Evolutionary conservation across 768 basidiomycete species (phyloP).

Genomic region (Mycena rebaudengoi): DNA sequence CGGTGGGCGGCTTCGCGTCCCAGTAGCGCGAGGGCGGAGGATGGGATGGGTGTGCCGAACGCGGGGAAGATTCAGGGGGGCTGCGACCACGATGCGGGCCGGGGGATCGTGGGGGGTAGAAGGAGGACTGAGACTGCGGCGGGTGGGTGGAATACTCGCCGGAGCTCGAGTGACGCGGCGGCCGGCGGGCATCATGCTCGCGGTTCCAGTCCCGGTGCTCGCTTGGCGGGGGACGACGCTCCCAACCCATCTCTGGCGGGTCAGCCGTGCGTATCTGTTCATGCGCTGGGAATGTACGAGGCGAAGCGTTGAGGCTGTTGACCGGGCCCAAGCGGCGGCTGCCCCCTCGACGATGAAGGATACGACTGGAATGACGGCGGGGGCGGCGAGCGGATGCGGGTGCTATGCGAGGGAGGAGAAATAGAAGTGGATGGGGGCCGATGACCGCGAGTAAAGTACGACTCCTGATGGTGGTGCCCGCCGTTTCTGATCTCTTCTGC

Average conservation of each 20-base stretch:
- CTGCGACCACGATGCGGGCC: conserved; percentile 51
- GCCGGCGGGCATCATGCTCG: conserved; percentile 50
- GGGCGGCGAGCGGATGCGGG: conserved; percentile 61
- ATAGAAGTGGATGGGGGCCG: conserved; percentile 66
- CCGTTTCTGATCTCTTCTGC: conserved; percentile 60
- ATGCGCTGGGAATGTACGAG: conserved; percentile 60
- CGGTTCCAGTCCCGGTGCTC: conserved; percentile 26
- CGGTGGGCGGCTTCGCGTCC: conserved; percentile 65
- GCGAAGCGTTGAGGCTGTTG: conserved; percentile 68
- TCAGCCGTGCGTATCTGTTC: conserved; percentile 59
- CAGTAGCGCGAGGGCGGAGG: conserved; percentile 54
- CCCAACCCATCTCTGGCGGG: conserved; percentile 62
- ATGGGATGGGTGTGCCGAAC: conserved; percentile 53
- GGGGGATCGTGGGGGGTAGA: conserved; percentile 54
- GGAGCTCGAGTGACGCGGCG: conserved; percentile 42
- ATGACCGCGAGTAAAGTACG: conserved; percentile 62
- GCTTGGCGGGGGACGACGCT: conserved; percentile 58
- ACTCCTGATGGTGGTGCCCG: conserved; percentile 62
- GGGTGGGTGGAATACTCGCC: conserved; percentile 44
- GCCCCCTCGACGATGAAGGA: conserved; percentile 51
- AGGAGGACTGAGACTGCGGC: conserved; percentile 37
- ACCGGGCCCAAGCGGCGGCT: conserved; percentile 54
- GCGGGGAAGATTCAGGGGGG: conserved; percentile 71
- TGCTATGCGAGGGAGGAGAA: conserved; percentile 62
- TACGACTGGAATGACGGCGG: conserved; percentile 58